phyloP scores from a whole-genome alignment of 73 alveolate genomes.

The Effrenium voratum region DNA sequence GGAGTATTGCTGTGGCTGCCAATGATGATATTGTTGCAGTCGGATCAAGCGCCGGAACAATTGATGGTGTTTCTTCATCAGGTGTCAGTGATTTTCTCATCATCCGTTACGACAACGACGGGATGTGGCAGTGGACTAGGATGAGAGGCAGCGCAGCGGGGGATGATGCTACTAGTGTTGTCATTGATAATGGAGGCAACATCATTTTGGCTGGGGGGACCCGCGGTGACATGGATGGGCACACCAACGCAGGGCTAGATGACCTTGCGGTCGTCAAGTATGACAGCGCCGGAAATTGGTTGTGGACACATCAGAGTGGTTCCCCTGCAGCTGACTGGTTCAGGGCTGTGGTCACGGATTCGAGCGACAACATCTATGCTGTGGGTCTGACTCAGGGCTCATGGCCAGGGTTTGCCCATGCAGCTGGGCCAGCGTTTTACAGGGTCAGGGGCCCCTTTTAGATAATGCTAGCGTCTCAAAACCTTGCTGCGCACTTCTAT shows the following conservation, averaged over 20 bases:
- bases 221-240: background rate
- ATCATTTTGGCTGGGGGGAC: background rate
- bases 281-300: background rate
- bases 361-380: background rate
- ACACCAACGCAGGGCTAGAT: background rate
- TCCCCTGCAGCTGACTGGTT: background rate
- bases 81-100: background rate
- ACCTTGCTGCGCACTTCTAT: too few relatives aligned
- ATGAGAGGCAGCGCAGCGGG: background rate
- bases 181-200: background rate
- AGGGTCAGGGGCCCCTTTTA: too few relatives aligned
- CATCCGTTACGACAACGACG: background rate
- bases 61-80: background rate
- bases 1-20: background rate
- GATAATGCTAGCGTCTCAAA: too few relatives aligned
- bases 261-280: background rate
- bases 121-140: background rate
- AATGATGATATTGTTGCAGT: background rate
- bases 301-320: background rate
- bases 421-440: too few relatives aligned
- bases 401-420: background rate
- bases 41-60: background rate
- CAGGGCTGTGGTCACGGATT: background rate
- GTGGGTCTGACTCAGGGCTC: background rate
- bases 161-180: background rate